A percentile compares a stretch with the other conserved stretches of the same genome.
These are phyloP conservation scores for Citrus sp. DNA, from an alignment of 345 rosid genomes.

Conservation along the genomic window DNA sequence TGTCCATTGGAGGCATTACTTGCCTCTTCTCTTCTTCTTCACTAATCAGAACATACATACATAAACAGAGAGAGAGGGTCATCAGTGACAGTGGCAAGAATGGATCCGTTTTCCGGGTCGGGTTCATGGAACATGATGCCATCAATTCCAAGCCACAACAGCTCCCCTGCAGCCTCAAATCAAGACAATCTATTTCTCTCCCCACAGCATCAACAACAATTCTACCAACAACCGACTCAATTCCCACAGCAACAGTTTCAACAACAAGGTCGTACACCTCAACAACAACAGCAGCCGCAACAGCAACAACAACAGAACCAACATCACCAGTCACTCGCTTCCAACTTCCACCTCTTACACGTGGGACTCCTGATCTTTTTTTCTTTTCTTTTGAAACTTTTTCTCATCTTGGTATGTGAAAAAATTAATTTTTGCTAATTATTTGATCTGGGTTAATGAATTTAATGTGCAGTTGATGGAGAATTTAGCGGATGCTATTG, in stretches of 20 bases:
- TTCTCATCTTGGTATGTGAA: neutral
- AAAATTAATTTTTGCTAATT: neutral
- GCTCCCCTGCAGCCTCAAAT: slow-evolving; percentile 46
- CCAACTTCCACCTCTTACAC: slow-evolving; percentile 76
- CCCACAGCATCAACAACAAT: slow-evolving; percentile 27
- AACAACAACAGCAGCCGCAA: slow-evolving; percentile 29
- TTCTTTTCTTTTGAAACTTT: neutral
- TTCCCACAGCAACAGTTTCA: slow-evolving; percentile 20
- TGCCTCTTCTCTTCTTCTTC: too few species aligned
- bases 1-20: neutral
- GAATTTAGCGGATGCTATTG: slow-evolving; percentile 62
- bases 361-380: slow-evolving; percentile 23
- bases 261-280: slow-evolving; percentile 29
- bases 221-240: slow-evolving; percentile 17
- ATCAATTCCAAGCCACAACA: slow-evolving; percentile 38
- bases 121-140: slow-evolving; percentile 55
- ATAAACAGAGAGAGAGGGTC: neutral
- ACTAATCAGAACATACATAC: too few species aligned
- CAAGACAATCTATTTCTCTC: slow-evolving; percentile 50
- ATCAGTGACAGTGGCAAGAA: neutral
- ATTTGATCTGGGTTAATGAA: neutral
- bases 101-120: slow-evolving; percentile 49
- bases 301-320: slow-evolving; percentile 43
- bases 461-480: slow-evolving; percentile 55
- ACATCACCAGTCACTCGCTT: slow-evolving; percentile 85